Evolutionary conservation across 148 eudicot genomes (phyloP), one percentile per base, ranked within the genome.

Genomic region (Rhododendron mucronatum): DNA sequence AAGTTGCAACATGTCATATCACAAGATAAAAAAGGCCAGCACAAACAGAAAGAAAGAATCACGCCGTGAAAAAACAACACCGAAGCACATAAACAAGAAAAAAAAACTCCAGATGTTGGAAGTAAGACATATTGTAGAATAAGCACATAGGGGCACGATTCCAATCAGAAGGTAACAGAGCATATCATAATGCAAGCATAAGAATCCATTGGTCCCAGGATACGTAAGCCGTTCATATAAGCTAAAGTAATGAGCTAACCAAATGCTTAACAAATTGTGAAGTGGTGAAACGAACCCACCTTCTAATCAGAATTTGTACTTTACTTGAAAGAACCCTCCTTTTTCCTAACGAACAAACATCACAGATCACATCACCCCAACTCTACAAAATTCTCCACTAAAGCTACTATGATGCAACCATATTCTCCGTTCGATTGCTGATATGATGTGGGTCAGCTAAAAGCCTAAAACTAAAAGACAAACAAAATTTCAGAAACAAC

Each of bases 61-160:
- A 28, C n/a, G 26, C 71, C 45, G 89, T 41, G 86, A 50, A 87
- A 71, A 87, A 87, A 84, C 89, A 69, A 87, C 87, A 87, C 80
- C 23, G 89, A 81, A 55, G 84, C 50, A 15, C 51, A 83, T 83
- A 82, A 81, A 83, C 61, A 81, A 73, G 84, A 16, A 84, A 80
- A n/a, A n/a, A 87, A 87, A 81, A 33, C 15, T 80, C 26, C 69
- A 57, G 44, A 59, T 23, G 20, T 67, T 84, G 74, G 82, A 79
- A 81, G 73, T 21, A 57, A 81, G 82, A 57, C 77, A 84, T 73
- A 39, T 76, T 80, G 82, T 74, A 80, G 76, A 84, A 84, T 80
- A 69, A 84, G 45, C 74, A 77, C 33, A 30, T 28, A 84, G 41
- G 39, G 63, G 82, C 87, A 87, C 45, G 63, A 55, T 80, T 74